Evolutionary conservation across 225 moss, liverwort and hornwort species (phyloP), one percentile per base, ranked within the genome.

Genomic region (Bryum argenteum): DNA sequence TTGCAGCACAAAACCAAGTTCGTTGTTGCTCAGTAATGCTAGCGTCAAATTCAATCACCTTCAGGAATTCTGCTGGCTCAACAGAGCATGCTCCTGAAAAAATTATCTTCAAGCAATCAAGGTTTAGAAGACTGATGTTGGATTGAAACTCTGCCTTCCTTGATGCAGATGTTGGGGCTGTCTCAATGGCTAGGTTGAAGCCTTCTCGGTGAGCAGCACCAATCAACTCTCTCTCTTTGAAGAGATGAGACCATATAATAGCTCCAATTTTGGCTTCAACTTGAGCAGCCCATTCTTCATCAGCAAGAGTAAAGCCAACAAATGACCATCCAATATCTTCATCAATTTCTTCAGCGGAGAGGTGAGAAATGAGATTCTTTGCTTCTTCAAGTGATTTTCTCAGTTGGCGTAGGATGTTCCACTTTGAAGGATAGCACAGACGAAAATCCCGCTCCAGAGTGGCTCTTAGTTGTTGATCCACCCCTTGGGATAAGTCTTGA

Each of bases 201-300:
- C 60, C 60, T n/a, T 40, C 60, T 33, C 0, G 38, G 8, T 37
- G 1, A 9, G 38, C 38, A 3, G 10, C 39, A 8, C 1, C 39
- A 17, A 60, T 38, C 39, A 60, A 17, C 2, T 60, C 17, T 40
- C 7, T 60, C 10, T 60, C 37, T 8, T 60, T 38, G 37, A 60
- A 60, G 8, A 60, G 39, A 18, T 60, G 60, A n/a, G 18, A 60
- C 60, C 38, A 60, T 0, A 60, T 17, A 40, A 60, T 60, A 3
- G 60, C 60, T n/a, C 39, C n/a, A 60, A 60, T 60, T 39, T 58
- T 33, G 58, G 28, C 58, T 58, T 58, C 14, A 16, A 58, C 33
- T 33, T 39, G 39, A 38, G 39, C 0, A 9, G 16, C 39, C 18
- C 18, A 60, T 8, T 13, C n/a, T 28, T 17, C 37, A 0, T 60